Percentiles rank a stretch among this genome's conserved stretches.
These are phyloP conservation scores for Mesotaenium endlicherianum DNA, from an alignment of 139 green algal species.

Conservation along the genomic window DNA sequence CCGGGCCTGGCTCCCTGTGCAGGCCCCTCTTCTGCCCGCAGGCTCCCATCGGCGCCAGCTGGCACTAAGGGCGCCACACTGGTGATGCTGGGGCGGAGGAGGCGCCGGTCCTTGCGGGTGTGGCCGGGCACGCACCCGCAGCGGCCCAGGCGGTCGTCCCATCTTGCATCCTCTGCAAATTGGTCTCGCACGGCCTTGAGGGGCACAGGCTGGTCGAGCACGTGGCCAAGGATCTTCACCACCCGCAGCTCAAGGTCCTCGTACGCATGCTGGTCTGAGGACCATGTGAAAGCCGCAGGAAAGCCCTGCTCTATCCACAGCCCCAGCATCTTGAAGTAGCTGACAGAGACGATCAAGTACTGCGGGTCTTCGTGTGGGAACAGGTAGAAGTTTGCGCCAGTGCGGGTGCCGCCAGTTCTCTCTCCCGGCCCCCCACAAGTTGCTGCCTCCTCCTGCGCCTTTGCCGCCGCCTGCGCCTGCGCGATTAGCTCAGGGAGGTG, in stretches of 20 bases:
- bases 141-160: neutral
- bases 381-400: neutral
- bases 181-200: constrained; percentile 16
- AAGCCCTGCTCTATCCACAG: constrained; percentile 2
- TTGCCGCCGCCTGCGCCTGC: neutral
- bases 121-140: neutral
- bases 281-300: neutral
- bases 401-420: no score
- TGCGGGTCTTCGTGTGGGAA: neutral
- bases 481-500: neutral
- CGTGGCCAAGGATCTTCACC: constrained; percentile 1
- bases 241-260: constrained; percentile 18
- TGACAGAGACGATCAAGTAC: constrained; percentile 9
- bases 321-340: constrained; percentile 20
- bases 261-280: constrained; percentile 15
- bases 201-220: neutral
- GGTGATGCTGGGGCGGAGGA: no score
- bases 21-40: no score
- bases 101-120: no score
- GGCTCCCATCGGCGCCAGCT: no score
- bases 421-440: no score
- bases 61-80: no score
- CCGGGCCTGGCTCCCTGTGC: no score
- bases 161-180: constrained; percentile 11
- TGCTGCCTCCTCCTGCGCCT: no score